phyloP scores from a whole-genome alignment of 495 filamentous ascomycete genomes.

The Aspergillus diversus region DNA sequence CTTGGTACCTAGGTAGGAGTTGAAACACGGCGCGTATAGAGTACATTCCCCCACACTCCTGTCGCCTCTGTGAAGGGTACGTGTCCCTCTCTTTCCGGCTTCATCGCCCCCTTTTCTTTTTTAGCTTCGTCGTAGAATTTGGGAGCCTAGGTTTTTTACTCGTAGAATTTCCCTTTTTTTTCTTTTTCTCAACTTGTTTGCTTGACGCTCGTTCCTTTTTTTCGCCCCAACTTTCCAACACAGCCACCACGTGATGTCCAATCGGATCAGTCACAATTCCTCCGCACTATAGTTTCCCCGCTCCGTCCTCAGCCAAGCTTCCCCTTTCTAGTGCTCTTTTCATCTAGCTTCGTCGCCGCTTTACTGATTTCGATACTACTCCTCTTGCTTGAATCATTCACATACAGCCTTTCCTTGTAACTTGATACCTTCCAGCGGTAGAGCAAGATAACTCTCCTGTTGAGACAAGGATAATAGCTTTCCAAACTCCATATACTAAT shows the following conservation, averaged over 20 bases:
- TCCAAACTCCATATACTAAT: too few species aligned
- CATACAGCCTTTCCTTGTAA: too few species aligned
- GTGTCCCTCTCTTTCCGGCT: not conserved
- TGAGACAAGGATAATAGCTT: too few species aligned
- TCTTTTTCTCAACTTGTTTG: not conserved
- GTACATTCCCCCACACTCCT: slow-evolving; percentile 20
- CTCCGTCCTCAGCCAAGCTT: too few species aligned
- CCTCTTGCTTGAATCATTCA: too few species aligned
- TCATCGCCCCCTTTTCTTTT: not conserved
- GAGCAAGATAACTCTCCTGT: too few species aligned
- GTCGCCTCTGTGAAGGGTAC: not conserved
- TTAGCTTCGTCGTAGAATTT: not conserved
- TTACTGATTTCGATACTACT: too few species aligned
- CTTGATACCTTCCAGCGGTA: too few species aligned
- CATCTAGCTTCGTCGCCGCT: too few species aligned
- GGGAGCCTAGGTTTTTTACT: not conserved
- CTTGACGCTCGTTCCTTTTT: not conserved
- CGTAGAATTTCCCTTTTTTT: not conserved
- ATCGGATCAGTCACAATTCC: not conserved
- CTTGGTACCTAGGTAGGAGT: slow-evolving; percentile 8
- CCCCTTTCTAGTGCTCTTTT: too few species aligned
- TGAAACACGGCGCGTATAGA: slow-evolving; percentile 27
- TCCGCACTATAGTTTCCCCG: not conserved
- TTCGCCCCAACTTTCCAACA: not conserved
- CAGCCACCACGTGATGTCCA: not conserved